Percentiles rank a stretch among this genome's conserved stretches.
Evolutionary conservation across 345 rosid species (phyloP).

Genomic region (Gossypium bickii): DNA sequence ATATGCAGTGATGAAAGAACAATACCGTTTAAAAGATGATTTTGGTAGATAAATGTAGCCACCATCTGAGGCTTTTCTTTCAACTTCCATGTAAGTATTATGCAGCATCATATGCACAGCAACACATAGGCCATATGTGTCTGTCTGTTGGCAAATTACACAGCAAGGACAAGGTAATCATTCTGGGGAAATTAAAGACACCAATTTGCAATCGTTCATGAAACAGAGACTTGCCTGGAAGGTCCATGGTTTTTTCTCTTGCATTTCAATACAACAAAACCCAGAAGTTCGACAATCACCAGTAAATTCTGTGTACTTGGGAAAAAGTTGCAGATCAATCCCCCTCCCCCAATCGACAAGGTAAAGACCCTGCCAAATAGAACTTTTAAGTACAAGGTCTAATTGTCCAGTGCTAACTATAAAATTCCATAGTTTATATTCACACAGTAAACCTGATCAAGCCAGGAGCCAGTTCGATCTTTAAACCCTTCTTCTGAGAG

Average conservation of each 20-base stretch:
- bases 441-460: constrained; percentile 49
- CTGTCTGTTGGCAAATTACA: constrained; percentile 49
- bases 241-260: constrained; percentile 81
- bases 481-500: constrained; percentile 52
- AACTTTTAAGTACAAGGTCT: constrained; percentile 7
- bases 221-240: constrained; percentile 59
- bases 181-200: constrained; percentile 9
- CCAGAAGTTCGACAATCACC: constrained; percentile 94
- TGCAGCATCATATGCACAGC: constrained; percentile 85
- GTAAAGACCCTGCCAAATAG: constrained; percentile 70
- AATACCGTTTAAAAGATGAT: constrained; percentile 65
- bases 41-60: constrained; percentile 49
- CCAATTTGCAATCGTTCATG: constrained; percentile 7
- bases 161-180: constrained; percentile 3
- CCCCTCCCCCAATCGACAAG: constrained; percentile 98
- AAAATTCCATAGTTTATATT: not conserved
- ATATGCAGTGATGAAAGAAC: not conserved
- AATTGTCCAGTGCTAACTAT: not conserved
- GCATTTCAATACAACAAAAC: constrained; percentile 87
- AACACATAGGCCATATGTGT: constrained; percentile 79
- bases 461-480: constrained; percentile 65
- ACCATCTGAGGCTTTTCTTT: constrained; percentile 50
- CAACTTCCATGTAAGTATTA: constrained; percentile 64
- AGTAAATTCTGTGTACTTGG: constrained; percentile 45
- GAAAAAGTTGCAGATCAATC: constrained; percentile 77